A percentile compares a stretch with the other conserved stretches of the same genome.
Evolutionary conservation across 192 early-diverging fungal genomes (phyloP).

Genomic region (Linnemannia exigua): DNA sequence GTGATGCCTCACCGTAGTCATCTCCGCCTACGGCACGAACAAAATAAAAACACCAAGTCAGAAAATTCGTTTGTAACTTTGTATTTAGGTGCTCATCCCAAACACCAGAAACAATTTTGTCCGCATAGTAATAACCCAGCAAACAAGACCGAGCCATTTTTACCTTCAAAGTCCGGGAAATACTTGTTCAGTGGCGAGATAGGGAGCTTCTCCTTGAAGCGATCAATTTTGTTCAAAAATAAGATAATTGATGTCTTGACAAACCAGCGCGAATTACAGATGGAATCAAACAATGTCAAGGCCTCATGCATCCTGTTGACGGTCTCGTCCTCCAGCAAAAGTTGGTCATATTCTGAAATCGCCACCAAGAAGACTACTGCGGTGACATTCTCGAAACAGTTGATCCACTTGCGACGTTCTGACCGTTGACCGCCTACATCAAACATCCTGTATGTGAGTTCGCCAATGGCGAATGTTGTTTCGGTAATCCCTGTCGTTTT

Average conservation of each 20-base stretch:
- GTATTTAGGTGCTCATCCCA: too few relatives aligned
- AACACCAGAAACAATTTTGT: too few relatives aligned
- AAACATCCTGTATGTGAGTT: constrained; percentile 95
- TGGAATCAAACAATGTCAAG: constrained; percentile 96
- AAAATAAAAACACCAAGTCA: background rate
- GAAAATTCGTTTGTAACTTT: too few relatives aligned
- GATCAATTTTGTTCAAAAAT: constrained; percentile 99
- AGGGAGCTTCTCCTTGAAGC: constrained; percentile 92
- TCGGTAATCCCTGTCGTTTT: constrained; percentile 98
- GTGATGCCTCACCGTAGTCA: constrained; percentile 80
- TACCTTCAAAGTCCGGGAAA: constrained; percentile 87
- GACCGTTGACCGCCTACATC: constrained; percentile 99
- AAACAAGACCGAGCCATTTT: background rate
- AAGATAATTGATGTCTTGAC: constrained; percentile 97
- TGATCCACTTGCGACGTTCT: constrained; percentile 99
- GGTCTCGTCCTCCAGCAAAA: constrained; percentile 94
- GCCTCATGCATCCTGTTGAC: constrained; percentile 98
- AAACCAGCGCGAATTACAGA: constrained; percentile 98
- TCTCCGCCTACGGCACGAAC: constrained; percentile 65
- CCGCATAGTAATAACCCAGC: background rate
- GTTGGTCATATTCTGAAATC: constrained; percentile 96
- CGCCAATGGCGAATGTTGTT: constrained; percentile 91
- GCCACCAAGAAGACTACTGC: constrained; percentile 96
- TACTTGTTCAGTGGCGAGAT: constrained; percentile 86
- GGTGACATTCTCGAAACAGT: constrained; percentile 98